These are phyloP conservation scores for Durotheca rogersii DNA, from an alignment of 495 filamentous ascomycete species.

Conservation along the genomic window DNA sequence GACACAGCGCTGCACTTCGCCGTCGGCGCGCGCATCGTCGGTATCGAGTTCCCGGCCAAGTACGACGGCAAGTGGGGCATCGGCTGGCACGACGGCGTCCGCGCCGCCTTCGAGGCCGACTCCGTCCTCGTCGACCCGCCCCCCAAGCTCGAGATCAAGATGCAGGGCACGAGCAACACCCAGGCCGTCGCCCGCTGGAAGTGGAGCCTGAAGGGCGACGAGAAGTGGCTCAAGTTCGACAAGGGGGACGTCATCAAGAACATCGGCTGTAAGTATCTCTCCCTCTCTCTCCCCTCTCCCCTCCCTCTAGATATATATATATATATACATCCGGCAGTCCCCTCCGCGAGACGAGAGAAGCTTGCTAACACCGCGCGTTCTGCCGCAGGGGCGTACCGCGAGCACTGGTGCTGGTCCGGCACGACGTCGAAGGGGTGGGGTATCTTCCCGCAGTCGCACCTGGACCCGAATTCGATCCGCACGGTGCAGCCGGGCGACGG, in stretches of 20 bases:
- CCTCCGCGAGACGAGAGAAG: too few relatives aligned
- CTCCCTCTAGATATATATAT: too few relatives aligned
- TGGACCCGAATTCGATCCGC: conserved; percentile 39
- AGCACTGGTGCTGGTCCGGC: conserved; percentile 55
- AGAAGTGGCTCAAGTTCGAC: conserved; percentile 49
- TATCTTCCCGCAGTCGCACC: conserved; percentile 46
- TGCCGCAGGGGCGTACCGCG: conserved; percentile 37
- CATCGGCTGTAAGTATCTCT: conserved; percentile 46
- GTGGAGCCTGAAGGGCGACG: conserved; percentile 45
- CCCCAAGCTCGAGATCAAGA: conserved; percentile 36
- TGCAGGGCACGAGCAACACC: conserved; percentile 38
- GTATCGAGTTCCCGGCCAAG: conserved; percentile 45
- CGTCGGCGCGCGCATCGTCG: conserved; percentile 44
- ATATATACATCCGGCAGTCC: too few relatives aligned
- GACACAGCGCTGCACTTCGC: conserved; percentile 43
- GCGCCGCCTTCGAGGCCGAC: conserved; percentile 45
- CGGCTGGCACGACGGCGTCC: conserved; percentile 48
- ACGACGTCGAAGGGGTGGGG: conserved; percentile 47
- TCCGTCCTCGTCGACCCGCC: conserved; percentile 42
- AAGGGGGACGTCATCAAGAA: conserved; percentile 49
- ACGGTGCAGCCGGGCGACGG: conserved; percentile 29
- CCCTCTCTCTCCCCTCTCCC: background rate
- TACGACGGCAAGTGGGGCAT: conserved; percentile 51
- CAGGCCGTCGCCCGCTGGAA: conserved; percentile 48
- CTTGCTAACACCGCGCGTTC: background rate